Evolutionary conservation across 2,329 filamentous ascomycete genomes (phyloP).

Genomic region (Ophiostoma sp.): DNA sequence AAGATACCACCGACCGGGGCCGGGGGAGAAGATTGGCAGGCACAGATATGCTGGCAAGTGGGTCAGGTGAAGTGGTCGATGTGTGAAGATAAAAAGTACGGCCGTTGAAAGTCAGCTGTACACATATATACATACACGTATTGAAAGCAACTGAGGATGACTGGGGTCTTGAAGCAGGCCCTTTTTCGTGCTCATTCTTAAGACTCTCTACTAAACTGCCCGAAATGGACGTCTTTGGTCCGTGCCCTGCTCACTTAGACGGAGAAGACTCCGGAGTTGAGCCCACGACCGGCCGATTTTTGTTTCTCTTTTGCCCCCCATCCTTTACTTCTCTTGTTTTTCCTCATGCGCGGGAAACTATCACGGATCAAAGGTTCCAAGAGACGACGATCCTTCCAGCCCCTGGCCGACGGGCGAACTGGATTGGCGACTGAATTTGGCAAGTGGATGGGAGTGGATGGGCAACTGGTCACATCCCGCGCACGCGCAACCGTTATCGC

Average conservation of each 20-base stretch:
- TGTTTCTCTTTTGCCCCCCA: not conserved
- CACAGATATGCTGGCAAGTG: not conserved
- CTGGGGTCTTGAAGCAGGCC: not conserved
- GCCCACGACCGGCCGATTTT: not conserved
- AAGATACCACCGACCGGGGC: not conserved
- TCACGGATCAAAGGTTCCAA: not conserved
- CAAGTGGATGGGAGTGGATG: not conserved
- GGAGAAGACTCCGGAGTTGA: not conserved
- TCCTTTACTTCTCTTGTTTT: not conserved
- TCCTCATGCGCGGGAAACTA: too few species aligned
- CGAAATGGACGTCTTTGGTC: not conserved
- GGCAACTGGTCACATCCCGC: constrained; percentile 2
- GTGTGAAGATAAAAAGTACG: not conserved
- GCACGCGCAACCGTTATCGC: not conserved
- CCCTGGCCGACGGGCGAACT: not conserved
- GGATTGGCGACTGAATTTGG: not conserved
- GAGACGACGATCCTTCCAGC: not conserved
- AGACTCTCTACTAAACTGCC: not conserved
- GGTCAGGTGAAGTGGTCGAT: not conserved
- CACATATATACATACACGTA: too few species aligned
- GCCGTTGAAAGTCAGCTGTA: not conserved
- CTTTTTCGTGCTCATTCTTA: too few species aligned
- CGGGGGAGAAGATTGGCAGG: not conserved
- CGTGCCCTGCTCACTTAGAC: not conserved
- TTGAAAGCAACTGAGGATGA: not conserved